These are phyloP conservation scores for Geosmithia flava DNA, from an alignment of 2,329 filamentous ascomycete genomes.

Conservation along the genomic window DNA sequence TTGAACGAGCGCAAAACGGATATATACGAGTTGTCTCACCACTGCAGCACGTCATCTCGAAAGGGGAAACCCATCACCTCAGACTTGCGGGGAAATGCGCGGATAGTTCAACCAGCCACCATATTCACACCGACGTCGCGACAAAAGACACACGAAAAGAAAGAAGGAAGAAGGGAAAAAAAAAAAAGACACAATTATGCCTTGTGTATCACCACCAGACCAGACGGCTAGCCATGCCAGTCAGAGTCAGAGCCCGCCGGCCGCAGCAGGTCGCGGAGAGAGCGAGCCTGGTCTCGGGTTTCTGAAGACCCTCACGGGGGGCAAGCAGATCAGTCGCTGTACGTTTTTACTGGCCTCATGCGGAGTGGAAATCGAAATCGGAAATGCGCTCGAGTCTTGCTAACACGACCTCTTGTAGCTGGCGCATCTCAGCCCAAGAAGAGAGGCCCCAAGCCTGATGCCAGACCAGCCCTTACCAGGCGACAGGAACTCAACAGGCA, in stretches of 20 bases:
- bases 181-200: background rate
- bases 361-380: background rate
- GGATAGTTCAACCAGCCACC: too few relatives aligned
- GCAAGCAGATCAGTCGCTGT: background rate
- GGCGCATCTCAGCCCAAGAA: slow-evolving; percentile 82
- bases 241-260: background rate
- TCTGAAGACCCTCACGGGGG: background rate
- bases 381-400: background rate
- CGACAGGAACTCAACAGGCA: slow-evolving; percentile 91
- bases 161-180: too few relatives aligned
- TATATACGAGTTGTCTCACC: too few relatives aligned
- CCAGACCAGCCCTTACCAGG: slow-evolving; percentile 83
- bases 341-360: background rate
- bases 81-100: too few relatives aligned
- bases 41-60: too few relatives aligned
- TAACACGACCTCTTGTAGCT: slow-evolving; percentile 13
- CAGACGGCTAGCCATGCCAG: background rate
- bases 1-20: too few relatives aligned
- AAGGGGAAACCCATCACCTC: too few relatives aligned
- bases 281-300: background rate
- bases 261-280: too few relatives aligned
- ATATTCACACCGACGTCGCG: too few relatives aligned
- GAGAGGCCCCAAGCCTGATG: slow-evolving; percentile 90
- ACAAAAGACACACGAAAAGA: too few relatives aligned
- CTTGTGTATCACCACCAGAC: background rate